Base-by-base conservation (phyloP, 768 basidiomycete species). In the Mycena amicta region DNA sequence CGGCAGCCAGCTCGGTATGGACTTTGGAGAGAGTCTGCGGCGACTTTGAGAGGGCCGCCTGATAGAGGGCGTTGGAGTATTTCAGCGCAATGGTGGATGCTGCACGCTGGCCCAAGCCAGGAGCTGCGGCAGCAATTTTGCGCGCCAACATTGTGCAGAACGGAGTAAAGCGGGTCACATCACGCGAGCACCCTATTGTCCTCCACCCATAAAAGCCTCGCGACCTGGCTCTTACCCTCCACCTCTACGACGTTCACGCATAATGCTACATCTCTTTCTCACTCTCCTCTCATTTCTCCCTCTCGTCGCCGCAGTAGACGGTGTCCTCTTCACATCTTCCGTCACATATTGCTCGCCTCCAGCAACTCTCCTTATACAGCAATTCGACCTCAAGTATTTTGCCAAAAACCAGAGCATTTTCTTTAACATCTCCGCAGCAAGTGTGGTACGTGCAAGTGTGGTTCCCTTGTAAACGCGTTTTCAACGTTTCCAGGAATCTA, bases 291-390 rank as follows among this genome's bases (percentile, higher is more conserved):
- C 33, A 37, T 37, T 37, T 37, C 33, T 37, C 33, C 33, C 53
- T 18, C 30, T 50, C 41, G 53, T 37, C 54, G 39, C 41, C 55
- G 45, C 47, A 53, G 27, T 60, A 58, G 29, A 66, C 54, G 60
- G 54, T 55, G 61, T 56, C 50, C 53, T 56, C 54, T 47, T 90
- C 72, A 92, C 92, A 27, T 92, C 90, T 20, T 93, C 92, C 56
- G 90, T 94, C 67, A 89, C 92, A 28, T 94, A 94, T 71, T 94
- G 92, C 74, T 76, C 86, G 52, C 86, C 89, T 37, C 92, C 92
- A 51, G 85, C 90, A 70, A 83, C 84, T 29, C 81, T 94, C 59
- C 88, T 93, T 67, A 80, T 93, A 43, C 82, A 91, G 73, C 85
- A 86, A 64, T 89, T 93, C 67, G 86, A 92, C 67, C 71, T 93